Percentiles rank a stretch among this genome's conserved stretches.
Conservation (phyloP, 306 rosid species). For the Amphicarpaea edgeworthii region DNA sequence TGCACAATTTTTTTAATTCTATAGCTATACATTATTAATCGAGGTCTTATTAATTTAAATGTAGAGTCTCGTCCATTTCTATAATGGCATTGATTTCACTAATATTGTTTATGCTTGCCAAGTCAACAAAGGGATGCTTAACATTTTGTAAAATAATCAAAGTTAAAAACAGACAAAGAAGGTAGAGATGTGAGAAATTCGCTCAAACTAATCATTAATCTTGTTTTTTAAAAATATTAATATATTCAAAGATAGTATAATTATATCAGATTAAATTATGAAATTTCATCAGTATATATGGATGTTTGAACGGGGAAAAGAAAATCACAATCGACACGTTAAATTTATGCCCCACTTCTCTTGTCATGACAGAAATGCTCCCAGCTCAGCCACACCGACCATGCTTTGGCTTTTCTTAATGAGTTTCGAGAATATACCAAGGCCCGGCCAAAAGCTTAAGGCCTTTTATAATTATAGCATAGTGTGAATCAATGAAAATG, state of each 20-base stretch:
- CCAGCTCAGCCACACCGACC: slow-evolving; percentile 51
- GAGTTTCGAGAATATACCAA: slow-evolving; percentile 20
- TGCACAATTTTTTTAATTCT: no score
- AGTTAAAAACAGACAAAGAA: slow-evolving; percentile 18
- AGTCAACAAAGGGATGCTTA: slow-evolving; percentile 46
- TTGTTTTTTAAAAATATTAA: not conserved
- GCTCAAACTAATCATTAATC: not conserved
- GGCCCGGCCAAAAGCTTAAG: not conserved
- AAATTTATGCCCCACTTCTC: slow-evolving; percentile 47
- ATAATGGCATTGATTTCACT: not conserved
- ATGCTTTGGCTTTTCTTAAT: not conserved
- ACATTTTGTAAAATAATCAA: slow-evolving; percentile 27
- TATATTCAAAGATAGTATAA: no score
- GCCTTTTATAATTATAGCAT: not conserved
- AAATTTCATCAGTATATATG: not conserved
- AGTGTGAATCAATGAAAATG: not conserved
- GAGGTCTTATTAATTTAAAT: not conserved
- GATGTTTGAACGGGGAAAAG: slow-evolving; percentile 9
- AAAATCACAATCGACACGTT: slow-evolving; percentile 49
- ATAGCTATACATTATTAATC: not conserved
- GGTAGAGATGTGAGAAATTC: not conserved
- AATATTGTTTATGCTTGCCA: slow-evolving; percentile 35
- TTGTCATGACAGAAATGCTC: slow-evolving; percentile 44
- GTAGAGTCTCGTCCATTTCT: slow-evolving; percentile 23
- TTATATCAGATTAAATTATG: not conserved